Evolutionary conservation across 1,284 basidiomycete genomes (phyloP).

Genomic region (Veloporphyrellus conicus): DNA sequence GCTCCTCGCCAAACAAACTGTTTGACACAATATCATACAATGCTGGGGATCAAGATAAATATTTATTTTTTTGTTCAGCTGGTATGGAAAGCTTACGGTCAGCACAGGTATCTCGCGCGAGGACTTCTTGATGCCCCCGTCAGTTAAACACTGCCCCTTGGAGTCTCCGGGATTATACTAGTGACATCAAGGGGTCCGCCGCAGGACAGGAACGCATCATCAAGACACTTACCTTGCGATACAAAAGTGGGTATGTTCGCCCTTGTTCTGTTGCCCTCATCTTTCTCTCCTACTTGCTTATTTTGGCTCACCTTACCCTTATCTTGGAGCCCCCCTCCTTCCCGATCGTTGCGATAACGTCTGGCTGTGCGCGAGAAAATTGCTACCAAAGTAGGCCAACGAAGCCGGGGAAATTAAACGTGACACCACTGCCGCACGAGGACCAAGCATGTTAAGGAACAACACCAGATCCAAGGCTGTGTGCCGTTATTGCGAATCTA

Average conservation of each 20-base stretch:
- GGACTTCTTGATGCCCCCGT: conserved; percentile 56
- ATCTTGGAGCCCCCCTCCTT: not conserved
- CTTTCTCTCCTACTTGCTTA: not conserved
- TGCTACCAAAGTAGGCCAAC: not conserved
- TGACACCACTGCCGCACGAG: conserved; percentile 5
- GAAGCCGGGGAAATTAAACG: not conserved
- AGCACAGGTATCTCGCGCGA: conserved; percentile 53
- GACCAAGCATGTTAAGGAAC: conserved; percentile 2
- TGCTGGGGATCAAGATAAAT: conserved; percentile 45
- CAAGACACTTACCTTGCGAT: not conserved
- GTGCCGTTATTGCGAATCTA: not conserved
- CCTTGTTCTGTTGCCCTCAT: not conserved
- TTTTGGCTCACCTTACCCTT: not conserved
- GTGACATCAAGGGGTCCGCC: conserved; percentile 5
- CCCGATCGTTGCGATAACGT: conserved; percentile 5
- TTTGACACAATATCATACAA: conserved; percentile 43
- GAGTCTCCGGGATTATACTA: conserved; percentile 33
- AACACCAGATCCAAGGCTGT: conserved; percentile 1
- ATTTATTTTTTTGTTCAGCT: not conserved
- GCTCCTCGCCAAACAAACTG: not conserved
- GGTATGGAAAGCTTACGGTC: not conserved
- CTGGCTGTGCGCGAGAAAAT: not conserved
- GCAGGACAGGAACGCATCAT: not conserved
- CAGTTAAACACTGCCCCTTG: conserved; percentile 37
- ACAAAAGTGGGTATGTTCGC: not conserved